Conservation (phyloP, 352 stramenopile genomes). For the Pythium volutum region DNA sequence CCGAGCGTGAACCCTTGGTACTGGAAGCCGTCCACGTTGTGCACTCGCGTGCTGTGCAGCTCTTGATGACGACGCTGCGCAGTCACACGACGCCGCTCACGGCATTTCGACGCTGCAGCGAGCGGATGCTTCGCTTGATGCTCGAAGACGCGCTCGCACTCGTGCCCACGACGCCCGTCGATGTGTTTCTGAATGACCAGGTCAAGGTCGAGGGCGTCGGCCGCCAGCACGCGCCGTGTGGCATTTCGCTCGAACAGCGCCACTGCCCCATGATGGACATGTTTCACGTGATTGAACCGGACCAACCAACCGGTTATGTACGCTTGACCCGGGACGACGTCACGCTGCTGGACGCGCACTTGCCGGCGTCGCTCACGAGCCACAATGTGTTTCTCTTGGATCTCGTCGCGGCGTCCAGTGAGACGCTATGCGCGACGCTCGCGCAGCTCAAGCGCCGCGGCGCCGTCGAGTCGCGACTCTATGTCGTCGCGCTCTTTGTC, state of each 20-base stretch:
- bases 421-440: conserved; percentile 36
- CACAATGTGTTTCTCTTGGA: conserved; percentile 61
- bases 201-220: conserved; percentile 17
- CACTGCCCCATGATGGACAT: conserved; percentile 26
- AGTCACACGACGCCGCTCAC: conserved; percentile 6
- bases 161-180: conserved; percentile 14
- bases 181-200: conserved; percentile 9
- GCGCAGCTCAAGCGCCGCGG: conserved; percentile 33
- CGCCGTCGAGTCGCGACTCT: conserved; percentile 46
- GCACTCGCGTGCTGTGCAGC: conserved; percentile 18
- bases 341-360: conserved; percentile 5
- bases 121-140: conserved; percentile 50
- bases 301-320: conserved; percentile 13
- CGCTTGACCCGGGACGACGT: not conserved
- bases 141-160: conserved; percentile 34
- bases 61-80: conserved; percentile 20
- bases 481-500: conserved; percentile 43
- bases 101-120: conserved; percentile 34
- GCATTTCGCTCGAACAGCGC: conserved; percentile 25
- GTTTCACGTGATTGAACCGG: conserved; percentile 24
- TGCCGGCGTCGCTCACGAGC: conserved; percentile 38
- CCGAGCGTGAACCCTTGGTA: conserved; percentile 24
- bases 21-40: conserved; percentile 27
- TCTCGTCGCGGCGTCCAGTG: conserved; percentile 28
- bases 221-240: conserved; percentile 22